Evolutionary conservation across 1,284 basidiomycete genomes (phyloP), one percentile per base, ranked within the genome.

Genomic region (Moesziomyces globuligerus): DNA sequence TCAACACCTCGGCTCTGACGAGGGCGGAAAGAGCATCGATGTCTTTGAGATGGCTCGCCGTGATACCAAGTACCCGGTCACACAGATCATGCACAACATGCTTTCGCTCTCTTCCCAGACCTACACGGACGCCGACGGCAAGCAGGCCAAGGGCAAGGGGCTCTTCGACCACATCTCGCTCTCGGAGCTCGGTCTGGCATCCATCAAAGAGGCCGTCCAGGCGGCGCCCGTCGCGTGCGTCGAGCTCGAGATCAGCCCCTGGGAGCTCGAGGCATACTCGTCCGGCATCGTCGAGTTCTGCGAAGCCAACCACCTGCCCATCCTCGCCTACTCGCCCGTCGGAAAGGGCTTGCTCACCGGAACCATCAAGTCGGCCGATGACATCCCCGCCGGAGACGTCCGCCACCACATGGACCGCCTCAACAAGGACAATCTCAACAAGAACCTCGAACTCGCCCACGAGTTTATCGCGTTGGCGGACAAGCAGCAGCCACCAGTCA

Each of bases 181-280:
- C 4, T 76, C 73, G 20, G 78, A 81, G 51, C 60, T 79, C 17
- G 72, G 66, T 4, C 72, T 72, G 7, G 48, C 52, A 4, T 69
- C 69, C 3, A 75, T 81, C 50, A 54, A 73, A n/a, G 42, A 55
- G 15, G 77, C 78, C 0, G 60, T 45, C 34, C 59, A 45, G n/a
- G 64, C 72, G 1, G 65, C 60, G 17, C 74, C 71, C 3, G 65
- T 90, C 62, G 80, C 87, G 2, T 88, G 87, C 4, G 82, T 90
- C 23, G 88, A 90, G 80, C 83, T 89, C 28, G 89, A 90, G 78
- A 87, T 87, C 76, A 88, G 87, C 3, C 88, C 89, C 0, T 89
- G 88, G 83, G 85, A 85, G 17, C 83, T 81, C 32, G 83, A 84
- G 45, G 84, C 84, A 21, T 85, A 86, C 56, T 78, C 83, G 43